Evolutionary conservation across 2,329 filamentous ascomycete genomes (phyloP), one percentile per base, ranked within the genome.

Genomic region (Ophiocordyceps sinensis): DNA sequence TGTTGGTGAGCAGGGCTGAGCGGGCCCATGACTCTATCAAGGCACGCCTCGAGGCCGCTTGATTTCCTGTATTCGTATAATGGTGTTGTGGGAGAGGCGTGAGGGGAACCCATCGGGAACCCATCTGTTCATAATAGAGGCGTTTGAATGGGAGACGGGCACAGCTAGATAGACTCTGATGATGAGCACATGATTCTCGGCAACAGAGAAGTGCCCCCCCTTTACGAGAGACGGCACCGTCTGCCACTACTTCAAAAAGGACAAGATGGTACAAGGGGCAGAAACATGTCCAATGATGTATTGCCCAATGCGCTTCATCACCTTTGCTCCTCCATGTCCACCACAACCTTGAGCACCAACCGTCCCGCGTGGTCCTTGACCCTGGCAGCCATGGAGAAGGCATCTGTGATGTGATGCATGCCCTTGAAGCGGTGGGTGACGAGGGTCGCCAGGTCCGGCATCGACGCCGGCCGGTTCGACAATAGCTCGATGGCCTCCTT

Each of bases 331-430:
- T 53, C 53, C 50, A 65, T 67, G 42, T 76, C 66, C 19, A 77
- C 67, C 43, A 86, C 71, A 9, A 87, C 83, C 65, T 88, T 88
- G 47, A 88, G 64, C 7, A 88, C 81, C 47, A 87, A 58, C 11
- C 77, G 77, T 0, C 81, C 82, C 14, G 75, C 62, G 21, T 76
- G 77, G 48, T 88, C 83, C 53, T 78, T 77, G 11, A 79, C 77
- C 59, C 73, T 77, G 0, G 71, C 78, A 0, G 83, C 84, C 73
- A 85, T 80, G 38, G 75, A 71, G 51, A 88, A 87, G 0, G 82
- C 83, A 28, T 75, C 66, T n/a, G 70, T 68, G 11, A 79, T 77
- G 28, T 64, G 65, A 2, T 70, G 72, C 38, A 88, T 59, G 0
- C 82, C 82, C 38, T 64, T 67, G 56, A 76, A 82, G 7, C 75